phyloP scores from a whole-genome alignment of 768 basidiomycete genomes.

The Tylopilus sp. region DNA sequence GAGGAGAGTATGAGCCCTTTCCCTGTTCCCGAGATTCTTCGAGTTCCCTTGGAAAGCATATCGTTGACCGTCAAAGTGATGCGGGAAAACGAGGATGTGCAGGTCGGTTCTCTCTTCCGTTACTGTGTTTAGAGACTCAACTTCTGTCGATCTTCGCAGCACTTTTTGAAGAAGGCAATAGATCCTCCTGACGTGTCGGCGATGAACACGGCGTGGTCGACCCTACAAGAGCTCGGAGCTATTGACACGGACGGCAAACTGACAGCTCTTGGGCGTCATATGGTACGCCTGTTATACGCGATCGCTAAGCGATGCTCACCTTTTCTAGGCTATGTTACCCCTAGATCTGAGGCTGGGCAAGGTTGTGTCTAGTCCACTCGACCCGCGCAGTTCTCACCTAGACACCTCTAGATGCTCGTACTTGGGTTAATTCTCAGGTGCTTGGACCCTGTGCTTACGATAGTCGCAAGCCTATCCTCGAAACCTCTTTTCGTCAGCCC shows the following conservation, averaged over 20 bases:
- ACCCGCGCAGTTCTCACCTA: slow-evolving; percentile 1
- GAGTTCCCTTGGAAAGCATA: slow-evolving; percentile 82
- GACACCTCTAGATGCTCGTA: slow-evolving; percentile 68
- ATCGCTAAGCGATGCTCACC: background rate
- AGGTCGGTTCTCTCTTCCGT: slow-evolving; percentile 39
- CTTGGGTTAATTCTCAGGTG: slow-evolving; percentile 82
- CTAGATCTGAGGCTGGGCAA: slow-evolving; percentile 86
- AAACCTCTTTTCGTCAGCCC: slow-evolving; percentile 85
- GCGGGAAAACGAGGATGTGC: slow-evolving; percentile 74
- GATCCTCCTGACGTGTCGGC: slow-evolving; percentile 77
- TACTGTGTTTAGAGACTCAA: background rate
- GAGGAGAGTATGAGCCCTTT: slow-evolving; percentile 67
- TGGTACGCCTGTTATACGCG: slow-evolving; percentile 40
- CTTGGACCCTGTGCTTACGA: slow-evolving; percentile 74
- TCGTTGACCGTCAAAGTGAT: slow-evolving; percentile 80
- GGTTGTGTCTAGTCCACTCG: slow-evolving; percentile 33
- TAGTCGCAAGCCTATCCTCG: slow-evolving; percentile 79
- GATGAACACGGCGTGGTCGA: slow-evolving; percentile 72
- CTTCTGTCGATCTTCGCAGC: slow-evolving; percentile 31
- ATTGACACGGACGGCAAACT: slow-evolving; percentile 58
- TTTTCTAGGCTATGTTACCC: slow-evolving; percentile 72
- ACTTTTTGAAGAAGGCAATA: slow-evolving; percentile 70
- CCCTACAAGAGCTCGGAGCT: slow-evolving; percentile 76
- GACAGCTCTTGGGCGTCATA: slow-evolving; percentile 80
- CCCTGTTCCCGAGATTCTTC: slow-evolving; percentile 83